Conservation (phyloP, 2,329 filamentous ascomycete species). For the Tolypocladium ophioglossoides region DNA sequence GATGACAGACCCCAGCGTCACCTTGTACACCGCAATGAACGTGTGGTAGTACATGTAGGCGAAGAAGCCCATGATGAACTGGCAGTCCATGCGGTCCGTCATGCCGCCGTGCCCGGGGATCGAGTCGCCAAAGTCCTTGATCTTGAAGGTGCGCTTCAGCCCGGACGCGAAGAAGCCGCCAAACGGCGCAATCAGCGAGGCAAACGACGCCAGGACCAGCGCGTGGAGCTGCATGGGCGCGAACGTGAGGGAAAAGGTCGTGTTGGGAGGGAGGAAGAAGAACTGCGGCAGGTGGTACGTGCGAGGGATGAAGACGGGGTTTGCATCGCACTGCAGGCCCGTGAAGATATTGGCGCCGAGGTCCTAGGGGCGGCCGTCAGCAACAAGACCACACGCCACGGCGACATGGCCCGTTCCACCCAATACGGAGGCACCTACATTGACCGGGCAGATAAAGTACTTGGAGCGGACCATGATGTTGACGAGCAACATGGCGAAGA, state of each 20-base stretch:
- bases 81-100: conserved; percentile 98
- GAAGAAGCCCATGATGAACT: conserved; percentile 99
- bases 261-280: conserved; percentile 54
- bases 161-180: conserved; percentile 97
- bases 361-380: conserved; percentile 35
- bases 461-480: conserved; percentile 81
- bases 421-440: conserved; percentile 36
- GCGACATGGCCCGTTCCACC: no score
- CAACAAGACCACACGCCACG: background rate
- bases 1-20: conserved; percentile 75
- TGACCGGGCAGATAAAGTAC: conserved; percentile 98
- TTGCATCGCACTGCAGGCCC: conserved; percentile 78
- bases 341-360: conserved; percentile 89
- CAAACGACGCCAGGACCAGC: conserved; percentile 81
- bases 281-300: conserved; percentile 63
- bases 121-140: conserved; percentile 98
- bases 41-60: conserved; percentile 98
- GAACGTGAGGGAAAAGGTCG: conserved; percentile 57
- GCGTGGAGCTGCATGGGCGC: conserved; percentile 92
- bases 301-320: conserved; percentile 79
- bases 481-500: conserved; percentile 74
- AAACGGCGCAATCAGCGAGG: conserved; percentile 92
- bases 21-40: conserved; percentile 85
- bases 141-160: conserved; percentile 97
- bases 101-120: conserved; percentile 97